Base-by-base conservation (phyloP, 2,329 filamentous ascomycete species). In the Metarhizium humberi region DNA sequence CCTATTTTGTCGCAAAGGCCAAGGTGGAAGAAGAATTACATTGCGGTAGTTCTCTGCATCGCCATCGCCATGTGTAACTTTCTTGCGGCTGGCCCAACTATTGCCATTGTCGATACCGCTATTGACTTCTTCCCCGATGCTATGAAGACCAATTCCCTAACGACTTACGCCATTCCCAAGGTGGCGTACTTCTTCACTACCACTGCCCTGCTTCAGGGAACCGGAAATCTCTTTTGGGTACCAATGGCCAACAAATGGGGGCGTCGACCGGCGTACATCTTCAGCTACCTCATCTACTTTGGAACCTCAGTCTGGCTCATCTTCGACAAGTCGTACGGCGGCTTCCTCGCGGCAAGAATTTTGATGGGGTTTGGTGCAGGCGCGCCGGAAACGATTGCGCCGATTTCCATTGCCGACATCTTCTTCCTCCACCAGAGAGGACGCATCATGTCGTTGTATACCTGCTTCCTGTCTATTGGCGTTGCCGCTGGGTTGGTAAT, bases 341-440 rank as follows among this genome's bases (percentile, higher is more conserved):
- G 69, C 5, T 75, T 75, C 51, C 64, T 82, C 2, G 68, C 71
- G 2, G 76, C 73, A 2, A 69, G 79, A 4, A 76, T 79, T 30
- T 56, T 81, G 11, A 71, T 82, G 68, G 79, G 79, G 3, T 73
- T 81, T 45, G 78, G 74, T 1, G 71, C 78, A 0, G 80, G 79
- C 1, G 75, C 78, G 7, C 79, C 75, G 2, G 79, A 83, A 61
- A 76, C 72, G 1, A 68, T 76, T 49, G 73, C 75, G 1, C 78
- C 78, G 0, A 67, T 78, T 7, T 79, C 77, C 1, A 78, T 81
- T 49, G 69, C 77, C 3, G 79, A 82, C 58, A 65, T 81, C 34
- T 82, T 81, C 65, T 82, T 80, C 62, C 66, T 82, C 16, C 79
- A 83, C 57, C 76, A 83, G 61, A 70, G 80, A 52, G 78, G 78